phyloP scores from a whole-genome alignment of 2,329 filamentous ascomycete species.

The Phaeosphaeriaceae sp. region DNA sequence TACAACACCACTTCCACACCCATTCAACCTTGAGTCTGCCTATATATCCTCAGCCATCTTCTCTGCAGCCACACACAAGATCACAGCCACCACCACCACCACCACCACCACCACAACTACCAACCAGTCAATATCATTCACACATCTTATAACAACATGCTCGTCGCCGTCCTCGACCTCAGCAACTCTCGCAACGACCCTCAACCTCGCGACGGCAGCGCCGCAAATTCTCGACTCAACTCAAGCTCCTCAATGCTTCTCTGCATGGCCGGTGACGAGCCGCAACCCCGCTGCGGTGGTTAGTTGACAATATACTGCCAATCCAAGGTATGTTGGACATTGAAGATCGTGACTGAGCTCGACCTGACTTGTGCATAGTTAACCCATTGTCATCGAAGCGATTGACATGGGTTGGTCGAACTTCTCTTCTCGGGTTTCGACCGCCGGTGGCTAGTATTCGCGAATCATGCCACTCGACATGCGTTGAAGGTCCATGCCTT shows the following conservation, averaged over 20 bases:
- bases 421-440: not conserved
- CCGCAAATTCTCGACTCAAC: conserved; percentile 31
- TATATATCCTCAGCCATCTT: conserved; percentile 11
- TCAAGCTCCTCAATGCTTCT: conserved; percentile 24
- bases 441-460: not conserved
- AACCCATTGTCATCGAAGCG: conserved; percentile 1
- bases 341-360: not conserved
- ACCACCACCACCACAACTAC: conserved; percentile 9
- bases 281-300: conserved; percentile 41
- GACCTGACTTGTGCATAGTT: conserved; percentile 19
- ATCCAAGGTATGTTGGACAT: conserved; percentile 14
- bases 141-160: conserved; percentile 24
- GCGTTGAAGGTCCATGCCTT: conserved; percentile 1
- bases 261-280: conserved; percentile 20
- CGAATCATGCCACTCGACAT: not conserved
- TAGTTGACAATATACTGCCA: conserved; percentile 18
- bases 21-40: conserved; percentile 17
- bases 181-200: conserved; percentile 22
- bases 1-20: conserved; percentile 5
- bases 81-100: conserved; percentile 12
- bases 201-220: conserved; percentile 43
- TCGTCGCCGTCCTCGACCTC: conserved; percentile 15
- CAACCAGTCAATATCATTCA: conserved; percentile 7
- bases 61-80: conserved; percentile 11
- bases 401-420: not conserved